Evolutionary conservation across 148 eudicot species (phyloP).

Genomic region (Rhododendron molle): DNA sequence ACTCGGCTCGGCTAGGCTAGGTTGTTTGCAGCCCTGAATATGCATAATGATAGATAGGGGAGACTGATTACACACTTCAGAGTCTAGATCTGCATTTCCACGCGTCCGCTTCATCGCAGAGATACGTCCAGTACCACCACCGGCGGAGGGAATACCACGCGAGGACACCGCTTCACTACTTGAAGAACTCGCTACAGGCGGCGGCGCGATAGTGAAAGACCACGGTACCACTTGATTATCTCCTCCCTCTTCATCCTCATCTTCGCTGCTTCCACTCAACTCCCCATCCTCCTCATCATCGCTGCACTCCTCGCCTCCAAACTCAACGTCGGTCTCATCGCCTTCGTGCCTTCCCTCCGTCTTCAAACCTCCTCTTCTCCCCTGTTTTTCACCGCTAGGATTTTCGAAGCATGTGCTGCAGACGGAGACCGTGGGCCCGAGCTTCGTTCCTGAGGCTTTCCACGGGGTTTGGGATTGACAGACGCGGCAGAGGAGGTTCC

Average conservation of each 20-base stretch:
- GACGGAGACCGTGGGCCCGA: conserved; percentile 7
- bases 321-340: neutral
- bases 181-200: neutral
- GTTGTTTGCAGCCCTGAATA: too few species aligned
- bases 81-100: neutral
- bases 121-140: neutral
- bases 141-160: too few species aligned
- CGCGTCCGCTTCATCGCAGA: conserved; percentile 16
- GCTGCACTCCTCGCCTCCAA: neutral
- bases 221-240: conserved; percentile 44
- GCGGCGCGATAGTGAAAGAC: neutral
- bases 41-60: neutral
- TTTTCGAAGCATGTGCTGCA: conserved; percentile 10
- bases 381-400: neutral
- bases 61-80: neutral
- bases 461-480: conserved; percentile 44
- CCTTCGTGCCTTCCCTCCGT: too few species aligned
- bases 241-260: conserved; percentile 14
- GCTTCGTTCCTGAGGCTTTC: conserved; percentile 38
- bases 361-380: neutral
- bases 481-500: conserved; percentile 34
- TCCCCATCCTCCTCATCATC: conserved; percentile 4
- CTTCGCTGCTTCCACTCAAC: neutral
- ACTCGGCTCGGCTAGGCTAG: too few species aligned
- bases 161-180: neutral